phyloP scores from a whole-genome alignment of 2,329 filamentous ascomycete species.

The Trichoderma harzianum region DNA sequence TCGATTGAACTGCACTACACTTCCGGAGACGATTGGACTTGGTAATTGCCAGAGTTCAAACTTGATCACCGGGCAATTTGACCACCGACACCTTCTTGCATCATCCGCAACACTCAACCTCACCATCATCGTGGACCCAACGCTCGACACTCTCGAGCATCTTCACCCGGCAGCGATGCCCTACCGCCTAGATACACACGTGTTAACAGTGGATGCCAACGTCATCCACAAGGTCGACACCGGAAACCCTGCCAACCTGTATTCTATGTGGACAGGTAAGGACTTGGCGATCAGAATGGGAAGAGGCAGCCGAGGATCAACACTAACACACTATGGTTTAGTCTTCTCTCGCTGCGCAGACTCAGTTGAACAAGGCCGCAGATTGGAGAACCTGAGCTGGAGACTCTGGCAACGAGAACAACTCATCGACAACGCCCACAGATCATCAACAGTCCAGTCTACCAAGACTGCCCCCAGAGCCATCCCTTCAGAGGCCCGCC shows the following conservation, averaged over 20 bases:
- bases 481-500: constrained; percentile 42
- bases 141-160: constrained; percentile 38
- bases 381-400: constrained; percentile 95
- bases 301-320: background rate
- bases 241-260: constrained; percentile 84
- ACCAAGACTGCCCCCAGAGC: constrained; percentile 47
- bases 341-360: constrained; percentile 94
- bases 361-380: constrained; percentile 86
- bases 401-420: constrained; percentile 85
- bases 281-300: background rate
- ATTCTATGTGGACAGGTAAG: constrained; percentile 96
- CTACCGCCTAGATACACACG: constrained; percentile 75
- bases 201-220: constrained; percentile 86
- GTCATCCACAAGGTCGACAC: constrained; percentile 96
- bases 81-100: background rate
- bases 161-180: constrained; percentile 61
- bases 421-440: constrained; percentile 69
- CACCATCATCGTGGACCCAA: constrained; percentile 21
- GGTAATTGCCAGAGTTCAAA: constrained; percentile 5
- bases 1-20: constrained; percentile 16
- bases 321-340: constrained; percentile 33
- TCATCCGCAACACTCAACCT: constrained; percentile 2
- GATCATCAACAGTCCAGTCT: constrained; percentile 34
- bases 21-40: constrained; percentile 20
- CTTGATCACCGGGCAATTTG: constrained; percentile 4